Conservation (phyloP, 306 rosid genomes). For the Oemleria cerasiformis region DNA sequence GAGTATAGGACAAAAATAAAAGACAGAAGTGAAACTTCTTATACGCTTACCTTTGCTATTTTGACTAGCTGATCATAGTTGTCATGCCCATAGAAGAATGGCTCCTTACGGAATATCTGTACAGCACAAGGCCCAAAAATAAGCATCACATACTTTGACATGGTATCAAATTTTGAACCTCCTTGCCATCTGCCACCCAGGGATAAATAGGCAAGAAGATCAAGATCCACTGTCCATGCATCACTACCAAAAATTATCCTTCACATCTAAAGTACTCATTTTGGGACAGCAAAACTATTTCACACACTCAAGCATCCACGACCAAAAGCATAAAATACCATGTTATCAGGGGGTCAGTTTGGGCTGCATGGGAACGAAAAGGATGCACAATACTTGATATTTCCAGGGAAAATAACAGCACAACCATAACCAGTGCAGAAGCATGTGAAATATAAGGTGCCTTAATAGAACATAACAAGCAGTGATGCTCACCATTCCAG, state of each 20-base stretch:
- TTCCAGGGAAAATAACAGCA: background rate
- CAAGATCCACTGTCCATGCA: conserved; percentile 18
- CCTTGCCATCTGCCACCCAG: conserved; percentile 30
- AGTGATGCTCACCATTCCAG: conserved; percentile 76
- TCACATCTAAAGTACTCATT: background rate
- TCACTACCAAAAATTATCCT: background rate
- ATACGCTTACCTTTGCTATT: conserved; percentile 66
- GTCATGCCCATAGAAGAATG: conserved; percentile 95
- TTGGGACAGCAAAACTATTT: background rate
- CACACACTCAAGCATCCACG: background rate
- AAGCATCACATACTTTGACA: conserved; percentile 33
- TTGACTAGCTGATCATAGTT: conserved; percentile 89
- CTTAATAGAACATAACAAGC: background rate
- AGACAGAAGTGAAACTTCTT: background rate
- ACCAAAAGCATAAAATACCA: background rate
- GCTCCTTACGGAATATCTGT: conserved; percentile 96
- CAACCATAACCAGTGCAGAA: background rate
- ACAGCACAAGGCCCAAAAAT: conserved; percentile 35
- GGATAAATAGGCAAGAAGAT: conserved; percentile 29
- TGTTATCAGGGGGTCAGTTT: background rate
- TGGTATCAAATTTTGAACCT: conserved; percentile 21
- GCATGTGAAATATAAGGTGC: background rate
- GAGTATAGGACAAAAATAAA: background rate
- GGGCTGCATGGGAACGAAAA: background rate
- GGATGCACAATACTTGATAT: background rate